phyloP scores from a whole-genome alignment of 805 yeast species.

The Blastobotrys terrestris region DNA sequence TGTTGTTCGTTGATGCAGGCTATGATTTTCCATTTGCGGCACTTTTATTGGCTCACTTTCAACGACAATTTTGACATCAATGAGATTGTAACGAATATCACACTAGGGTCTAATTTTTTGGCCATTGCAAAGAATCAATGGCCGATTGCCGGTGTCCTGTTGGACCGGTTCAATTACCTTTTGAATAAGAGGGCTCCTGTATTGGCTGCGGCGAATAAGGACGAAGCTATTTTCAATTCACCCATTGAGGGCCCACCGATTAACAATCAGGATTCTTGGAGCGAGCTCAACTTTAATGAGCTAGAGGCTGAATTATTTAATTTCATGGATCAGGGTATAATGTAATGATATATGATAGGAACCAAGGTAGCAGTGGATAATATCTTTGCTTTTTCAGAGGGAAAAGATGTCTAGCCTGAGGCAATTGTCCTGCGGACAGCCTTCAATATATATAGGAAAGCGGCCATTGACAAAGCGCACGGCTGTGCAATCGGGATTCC shows the following conservation, averaged over 20 bases:
- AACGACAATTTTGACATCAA: background rate
- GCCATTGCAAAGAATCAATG: background rate
- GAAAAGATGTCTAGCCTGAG: too few species aligned
- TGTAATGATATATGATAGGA: background rate
- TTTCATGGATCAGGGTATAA: background rate
- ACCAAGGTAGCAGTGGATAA: too few species aligned
- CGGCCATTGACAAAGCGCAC: too few species aligned
- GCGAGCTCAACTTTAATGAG: background rate
- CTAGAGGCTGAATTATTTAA: background rate
- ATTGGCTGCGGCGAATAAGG: background rate
- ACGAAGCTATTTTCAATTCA: background rate
- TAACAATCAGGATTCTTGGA: background rate
- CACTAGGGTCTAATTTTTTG: background rate
- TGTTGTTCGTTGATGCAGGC: background rate
- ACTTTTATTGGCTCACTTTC: background rate
- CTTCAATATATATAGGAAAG: too few species aligned
- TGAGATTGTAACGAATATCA: background rate
- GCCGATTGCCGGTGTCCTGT: background rate
- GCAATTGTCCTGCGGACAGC: too few species aligned
- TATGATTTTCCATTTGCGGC: background rate
- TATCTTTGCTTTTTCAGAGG: too few species aligned
- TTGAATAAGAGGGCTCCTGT: background rate
- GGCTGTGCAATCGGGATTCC: background rate
- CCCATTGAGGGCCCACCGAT: background rate
- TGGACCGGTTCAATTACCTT: background rate